Evolutionary conservation across 345 rosid species (phyloP).

Genomic region (Sisymbrium irio): DNA sequence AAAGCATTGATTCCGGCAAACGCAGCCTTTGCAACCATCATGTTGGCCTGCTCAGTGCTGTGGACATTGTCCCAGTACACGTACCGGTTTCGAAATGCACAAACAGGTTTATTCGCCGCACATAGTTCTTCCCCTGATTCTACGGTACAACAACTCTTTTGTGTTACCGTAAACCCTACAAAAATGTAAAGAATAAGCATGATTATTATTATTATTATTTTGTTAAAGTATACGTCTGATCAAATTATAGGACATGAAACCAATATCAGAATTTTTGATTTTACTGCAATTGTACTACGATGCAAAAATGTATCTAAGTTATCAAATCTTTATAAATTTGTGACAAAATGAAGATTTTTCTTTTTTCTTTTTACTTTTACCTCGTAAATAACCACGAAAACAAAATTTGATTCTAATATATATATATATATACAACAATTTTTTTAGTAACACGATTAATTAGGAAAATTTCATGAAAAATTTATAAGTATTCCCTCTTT

Average conservation of each 20-base stretch:
- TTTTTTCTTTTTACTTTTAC: not conserved
- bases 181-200: not conserved
- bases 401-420: too few relatives aligned
- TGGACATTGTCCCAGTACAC: slow-evolving; percentile 39
- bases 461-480: too few relatives aligned
- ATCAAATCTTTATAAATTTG: not conserved
- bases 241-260: not conserved
- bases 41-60: slow-evolving; percentile 28
- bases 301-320: not conserved
- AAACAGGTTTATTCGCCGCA: slow-evolving; percentile 9
- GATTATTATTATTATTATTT: not conserved
- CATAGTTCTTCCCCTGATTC: slow-evolving; percentile 28
- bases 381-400: too few relatives aligned
- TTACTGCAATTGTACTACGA: not conserved
- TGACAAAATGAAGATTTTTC: not conserved
- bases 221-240: not conserved
- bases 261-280: not conserved
- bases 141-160: slow-evolving; percentile 31
- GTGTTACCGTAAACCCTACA: slow-evolving; percentile 17
- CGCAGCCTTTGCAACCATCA: slow-evolving; percentile 12
- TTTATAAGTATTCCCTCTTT: too few relatives aligned
- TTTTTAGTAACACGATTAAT: too few relatives aligned
- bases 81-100: slow-evolving; percentile 19
- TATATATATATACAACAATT: too few relatives aligned
- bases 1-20: slow-evolving; percentile 1